Evolutionary conservation across 768 basidiomycete genomes (phyloP).

Genomic region (Leucocoprinus birnbaumii): DNA sequence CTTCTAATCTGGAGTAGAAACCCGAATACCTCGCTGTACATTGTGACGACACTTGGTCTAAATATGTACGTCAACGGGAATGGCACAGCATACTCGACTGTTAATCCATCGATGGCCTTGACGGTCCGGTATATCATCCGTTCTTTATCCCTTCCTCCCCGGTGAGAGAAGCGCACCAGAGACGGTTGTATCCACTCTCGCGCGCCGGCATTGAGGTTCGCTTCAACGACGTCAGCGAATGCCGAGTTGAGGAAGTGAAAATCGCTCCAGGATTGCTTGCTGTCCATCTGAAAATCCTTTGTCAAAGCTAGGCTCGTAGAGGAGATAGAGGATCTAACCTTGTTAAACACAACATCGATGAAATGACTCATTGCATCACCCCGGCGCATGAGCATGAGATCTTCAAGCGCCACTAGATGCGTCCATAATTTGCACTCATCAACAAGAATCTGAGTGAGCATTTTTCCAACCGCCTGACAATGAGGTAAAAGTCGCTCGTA

Average conservation of each 20-base stretch:
- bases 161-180: slow-evolving; percentile 70
- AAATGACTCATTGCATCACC: slow-evolving; percentile 81
- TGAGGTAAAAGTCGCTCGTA: slow-evolving; percentile 59
- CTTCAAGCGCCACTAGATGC: slow-evolving; percentile 64
- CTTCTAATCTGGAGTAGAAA: slow-evolving; percentile 73
- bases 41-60: slow-evolving; percentile 48
- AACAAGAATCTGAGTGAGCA: slow-evolving; percentile 54
- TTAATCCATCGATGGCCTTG: slow-evolving; percentile 61
- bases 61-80: slow-evolving; percentile 83
- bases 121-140: slow-evolving; percentile 50
- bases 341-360: slow-evolving; percentile 68
- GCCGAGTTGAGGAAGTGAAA: slow-evolving; percentile 83
- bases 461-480: slow-evolving; percentile 48
- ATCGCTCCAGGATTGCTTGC: slow-evolving; percentile 69
- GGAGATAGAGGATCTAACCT: slow-evolving; percentile 38
- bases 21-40: slow-evolving; percentile 66
- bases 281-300: slow-evolving; percentile 59
- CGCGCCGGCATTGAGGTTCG: slow-evolving; percentile 33
- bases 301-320: not conserved
- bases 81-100: slow-evolving; percentile 77
- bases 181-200: slow-evolving; percentile 61
- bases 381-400: slow-evolving; percentile 69
- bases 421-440: slow-evolving; percentile 65
- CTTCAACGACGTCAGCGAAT: slow-evolving; percentile 64
- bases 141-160: slow-evolving; percentile 46